These are phyloP conservation scores for Gossypium longicalyx DNA, from an alignment of 345 rosid genomes.

Conservation along the genomic window DNA sequence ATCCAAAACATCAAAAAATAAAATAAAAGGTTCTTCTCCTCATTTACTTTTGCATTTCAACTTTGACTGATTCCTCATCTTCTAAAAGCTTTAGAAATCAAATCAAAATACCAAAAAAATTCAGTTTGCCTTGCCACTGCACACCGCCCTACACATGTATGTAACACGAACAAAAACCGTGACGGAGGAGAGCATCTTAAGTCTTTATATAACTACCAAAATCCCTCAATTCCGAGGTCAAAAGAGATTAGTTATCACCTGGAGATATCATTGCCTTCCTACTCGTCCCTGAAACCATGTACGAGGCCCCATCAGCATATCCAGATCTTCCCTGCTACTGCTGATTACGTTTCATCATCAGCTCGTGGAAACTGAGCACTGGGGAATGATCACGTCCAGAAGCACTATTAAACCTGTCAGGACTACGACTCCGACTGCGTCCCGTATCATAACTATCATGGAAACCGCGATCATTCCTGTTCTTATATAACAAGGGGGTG, in stretches of 20 bases:
- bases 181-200: background rate
- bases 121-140: background rate
- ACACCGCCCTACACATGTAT: background rate
- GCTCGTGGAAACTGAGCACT: slow-evolving; percentile 51
- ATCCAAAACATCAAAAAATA: background rate
- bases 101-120: background rate
- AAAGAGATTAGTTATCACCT: background rate
- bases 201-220: background rate
- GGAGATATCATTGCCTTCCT: background rate
- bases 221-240: background rate
- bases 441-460: slow-evolving; percentile 10
- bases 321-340: background rate
- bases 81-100: background rate
- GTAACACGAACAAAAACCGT: background rate
- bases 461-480: slow-evolving; percentile 12
- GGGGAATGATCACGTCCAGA: background rate
- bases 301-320: background rate
- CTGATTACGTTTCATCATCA: slow-evolving; percentile 48
- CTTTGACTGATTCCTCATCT: background rate
- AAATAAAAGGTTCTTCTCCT: background rate
- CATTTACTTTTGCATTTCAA: background rate
- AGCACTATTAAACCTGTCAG: slow-evolving; percentile 4
- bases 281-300: background rate
- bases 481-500: background rate
- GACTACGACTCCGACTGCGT: slow-evolving; percentile 10